Base-by-base conservation (phyloP, 1,139 yeast genomes). In the Blastobotrys malaysiensis region DNA sequence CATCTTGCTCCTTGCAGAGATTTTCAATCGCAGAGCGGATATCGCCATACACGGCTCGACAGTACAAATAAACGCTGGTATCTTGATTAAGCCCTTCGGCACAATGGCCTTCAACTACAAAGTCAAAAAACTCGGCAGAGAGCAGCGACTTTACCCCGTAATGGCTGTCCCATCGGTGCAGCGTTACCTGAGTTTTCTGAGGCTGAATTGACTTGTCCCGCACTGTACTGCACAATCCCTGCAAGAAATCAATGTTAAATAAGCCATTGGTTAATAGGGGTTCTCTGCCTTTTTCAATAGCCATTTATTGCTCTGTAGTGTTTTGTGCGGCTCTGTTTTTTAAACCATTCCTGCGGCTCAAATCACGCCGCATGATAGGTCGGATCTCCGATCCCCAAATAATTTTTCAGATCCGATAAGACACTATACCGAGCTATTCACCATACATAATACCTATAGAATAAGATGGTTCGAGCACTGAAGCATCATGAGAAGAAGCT, bases 401-500 rank as follows among this genome's bases (percentile, higher is more conserved):
- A 31, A 31, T 31, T 31, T 31, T 31, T 31, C 39, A 31, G 39
- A 31, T 31, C n/a, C 39, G 39, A 31, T 31, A 31, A 31, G 39
- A 31, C 39, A 31, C 39, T 31, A 31, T 31, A n/a, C 39, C 16
- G 39, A 22, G 7, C 26, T 11, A 13, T 11, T n/a, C 16, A 13
- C 3, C 14, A 7, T 16, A 31, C 16, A 31, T 3, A 13, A 31
- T 3, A 31, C 14, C 11, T 14, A 31, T 31, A 31, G 39, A 21
- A 47, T n/a, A n/a, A 11, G 9, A 91, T 91, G 98, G 97, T 89
- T 55, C 82, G 99, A 71, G 81, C 87, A 65, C 80, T 93, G 60
- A 95, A 93, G 71, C 90, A 88, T 74, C 99, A 93, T 73, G 99
- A 93, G 79, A 85, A 88, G 77, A 91, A 90, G 74, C 82, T 93